phyloP scores from a whole-genome alignment of 768 basidiomycete species.

The Leccinum arenicola region DNA sequence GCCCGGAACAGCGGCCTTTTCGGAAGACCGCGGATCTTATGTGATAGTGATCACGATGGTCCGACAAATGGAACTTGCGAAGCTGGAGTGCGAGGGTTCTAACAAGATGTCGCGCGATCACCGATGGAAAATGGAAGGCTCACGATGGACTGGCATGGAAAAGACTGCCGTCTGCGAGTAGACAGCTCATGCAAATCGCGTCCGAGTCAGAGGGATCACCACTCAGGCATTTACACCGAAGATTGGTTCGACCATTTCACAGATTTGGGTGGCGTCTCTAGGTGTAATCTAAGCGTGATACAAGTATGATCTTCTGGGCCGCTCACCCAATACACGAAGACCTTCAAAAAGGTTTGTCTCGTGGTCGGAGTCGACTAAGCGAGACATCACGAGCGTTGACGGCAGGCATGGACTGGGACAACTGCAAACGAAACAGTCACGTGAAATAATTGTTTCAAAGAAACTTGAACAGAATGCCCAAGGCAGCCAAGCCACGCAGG shows the following conservation, averaged over 20 bases:
- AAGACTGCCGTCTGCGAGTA: conserved; percentile 69
- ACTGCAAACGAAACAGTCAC: no score
- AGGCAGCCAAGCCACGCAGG: no score
- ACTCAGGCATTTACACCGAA: conserved; percentile 16
- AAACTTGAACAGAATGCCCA: no score
- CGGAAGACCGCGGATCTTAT: conserved; percentile 66
- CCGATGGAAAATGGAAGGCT: conserved; percentile 11
- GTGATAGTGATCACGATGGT: conserved; percentile 43
- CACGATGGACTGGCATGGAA: conserved; percentile 42
- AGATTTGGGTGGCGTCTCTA: no score
- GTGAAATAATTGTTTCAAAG: no score
- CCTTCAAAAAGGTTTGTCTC: no score
- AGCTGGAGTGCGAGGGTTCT: conserved; percentile 25
- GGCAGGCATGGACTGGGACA: no score
- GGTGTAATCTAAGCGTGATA: no score
- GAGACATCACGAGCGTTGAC: no score
- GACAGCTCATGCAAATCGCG: conserved; percentile 38
- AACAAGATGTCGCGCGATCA: conserved; percentile 72
- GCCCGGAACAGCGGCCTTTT: conserved; percentile 75
- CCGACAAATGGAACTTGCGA: conserved; percentile 52
- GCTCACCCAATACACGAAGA: no score
- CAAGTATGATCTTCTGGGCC: no score
- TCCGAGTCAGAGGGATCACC: conserved; percentile 19
- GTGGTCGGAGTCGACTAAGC: no score
- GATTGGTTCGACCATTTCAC: conserved; percentile 29